phyloP scores from a whole-genome alignment of 768 basidiomycete species.

The Tulasnella sp. region DNA sequence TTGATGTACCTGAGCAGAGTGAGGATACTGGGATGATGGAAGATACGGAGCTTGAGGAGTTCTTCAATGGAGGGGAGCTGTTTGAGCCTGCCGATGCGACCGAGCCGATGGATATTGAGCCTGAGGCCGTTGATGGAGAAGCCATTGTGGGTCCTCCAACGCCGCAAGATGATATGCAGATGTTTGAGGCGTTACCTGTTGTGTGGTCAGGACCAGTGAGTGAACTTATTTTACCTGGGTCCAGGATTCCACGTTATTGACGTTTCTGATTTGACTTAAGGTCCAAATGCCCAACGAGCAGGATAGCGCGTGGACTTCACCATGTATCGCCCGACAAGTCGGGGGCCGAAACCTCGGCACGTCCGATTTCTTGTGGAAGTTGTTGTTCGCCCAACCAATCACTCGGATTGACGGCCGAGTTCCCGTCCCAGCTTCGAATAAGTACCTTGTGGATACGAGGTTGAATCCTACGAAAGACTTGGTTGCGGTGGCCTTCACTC shows the following conservation, averaged over 20 bases:
- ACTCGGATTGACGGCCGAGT: slow-evolving; percentile 86
- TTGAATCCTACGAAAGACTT: slow-evolving; percentile 79
- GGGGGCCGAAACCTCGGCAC: slow-evolving; percentile 67
- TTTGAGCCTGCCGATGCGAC: slow-evolving; percentile 41
- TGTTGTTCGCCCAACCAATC: slow-evolving; percentile 69
- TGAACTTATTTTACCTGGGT: slow-evolving; percentile 26
- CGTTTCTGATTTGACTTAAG: slow-evolving; percentile 48
- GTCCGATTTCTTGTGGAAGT: slow-evolving; percentile 70
- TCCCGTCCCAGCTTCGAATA: slow-evolving; percentile 69
- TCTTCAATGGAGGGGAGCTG: slow-evolving; percentile 59
- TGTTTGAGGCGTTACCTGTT: slow-evolving; percentile 58
- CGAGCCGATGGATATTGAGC: slow-evolving; percentile 35
- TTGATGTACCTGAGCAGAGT: not conserved
- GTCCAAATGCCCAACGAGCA: slow-evolving; percentile 81
- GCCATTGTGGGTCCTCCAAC: slow-evolving; percentile 39
- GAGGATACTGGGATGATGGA: slow-evolving; percentile 50
- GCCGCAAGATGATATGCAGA: slow-evolving; percentile 51
- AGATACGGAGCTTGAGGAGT: slow-evolving; percentile 87
- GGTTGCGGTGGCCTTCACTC: slow-evolving; percentile 72
- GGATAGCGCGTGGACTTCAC: slow-evolving; percentile 53
- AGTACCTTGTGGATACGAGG: slow-evolving; percentile 78
- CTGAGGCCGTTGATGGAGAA: slow-evolving; percentile 30
- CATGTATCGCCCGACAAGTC: slow-evolving; percentile 70
- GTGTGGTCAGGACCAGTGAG: slow-evolving; percentile 80
- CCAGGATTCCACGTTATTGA: slow-evolving; percentile 19